Base-by-base conservation (phyloP, 805 yeast species). In the Sungouiozyma ichnusensis region DNA sequence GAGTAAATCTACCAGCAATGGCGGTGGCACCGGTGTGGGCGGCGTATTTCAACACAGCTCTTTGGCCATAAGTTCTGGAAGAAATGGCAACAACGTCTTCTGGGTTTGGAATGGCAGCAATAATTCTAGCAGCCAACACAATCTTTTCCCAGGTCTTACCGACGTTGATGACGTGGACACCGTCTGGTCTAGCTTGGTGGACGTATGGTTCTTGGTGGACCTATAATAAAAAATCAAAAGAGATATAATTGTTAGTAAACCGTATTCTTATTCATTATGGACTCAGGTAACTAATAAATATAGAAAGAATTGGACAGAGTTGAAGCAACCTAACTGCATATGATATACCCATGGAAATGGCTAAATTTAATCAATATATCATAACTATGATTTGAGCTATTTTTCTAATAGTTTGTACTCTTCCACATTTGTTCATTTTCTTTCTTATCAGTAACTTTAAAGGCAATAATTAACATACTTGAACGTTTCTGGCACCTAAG, bases 111-210 rank as follows among this genome's bases (percentile, higher is more conserved):
- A 92, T 83, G 66, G 97, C 95, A 71, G 97, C 98, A 68, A 92
- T 87, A 75, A 90, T 84, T 78, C 96, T 90, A 63, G 98, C 98
- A 68, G 98, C 98, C 71, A 92, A 79, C 55, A 90, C 96, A 71
- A 88, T 84, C 79, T 88, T 88, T 79, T 90, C 97, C 97, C 98
- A 92, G 66, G 99, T 92, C 80, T 90, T 88, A 79, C 94, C 94
- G 66, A 92, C 77, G 86, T 92, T 86, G 74, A 92, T 88, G 62
- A 92, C 77, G 81, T 87, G 87, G 65, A 92, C 97, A 82, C 98
- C 98, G 71, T 92, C 98, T 74, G 95, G 92, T 79, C 97, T 88
- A 73, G 95, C 82, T 77, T 86, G 85, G 90, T 76, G 85, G 64
- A 90, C 95, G 79, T 86, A 86, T 45, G 46, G 47, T 42, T 46